These are phyloP conservation scores for Phytophthora syringae DNA, from an alignment of 352 stramenopile species.

Conservation along the genomic window DNA sequence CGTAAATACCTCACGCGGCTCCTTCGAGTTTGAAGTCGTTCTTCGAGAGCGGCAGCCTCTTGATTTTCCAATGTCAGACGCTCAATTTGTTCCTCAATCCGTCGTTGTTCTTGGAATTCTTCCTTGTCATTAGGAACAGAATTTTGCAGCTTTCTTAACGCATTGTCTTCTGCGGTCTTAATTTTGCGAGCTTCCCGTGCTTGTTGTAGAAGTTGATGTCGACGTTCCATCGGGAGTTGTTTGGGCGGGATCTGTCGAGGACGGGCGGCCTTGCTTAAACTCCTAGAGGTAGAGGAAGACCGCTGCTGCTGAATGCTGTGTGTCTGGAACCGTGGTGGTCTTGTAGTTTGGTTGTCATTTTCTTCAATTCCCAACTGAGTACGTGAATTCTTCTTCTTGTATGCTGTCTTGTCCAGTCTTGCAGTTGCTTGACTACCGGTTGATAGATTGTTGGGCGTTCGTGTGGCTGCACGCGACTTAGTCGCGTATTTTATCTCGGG, in stretches of 20 bases:
- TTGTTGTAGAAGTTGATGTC: constrained; percentile 40
- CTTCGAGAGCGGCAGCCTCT: constrained; percentile 29
- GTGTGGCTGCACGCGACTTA: not conserved
- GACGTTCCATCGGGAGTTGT: constrained; percentile 44
- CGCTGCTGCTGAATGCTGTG: not conserved
- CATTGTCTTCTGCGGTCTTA: constrained; percentile 22
- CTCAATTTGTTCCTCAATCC: constrained; percentile 43
- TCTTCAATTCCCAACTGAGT: not conserved
- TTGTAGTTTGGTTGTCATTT: constrained; percentile 15
- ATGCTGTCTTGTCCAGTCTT: not conserved
- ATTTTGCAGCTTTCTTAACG: constrained; percentile 11
- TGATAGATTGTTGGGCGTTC: not conserved
- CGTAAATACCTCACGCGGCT: constrained; percentile 18
- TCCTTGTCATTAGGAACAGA: constrained; percentile 29
- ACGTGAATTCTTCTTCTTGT: constrained; percentile 10
- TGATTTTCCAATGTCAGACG: constrained; percentile 46
- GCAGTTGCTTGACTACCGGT: not conserved
- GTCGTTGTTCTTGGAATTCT: constrained; percentile 28
- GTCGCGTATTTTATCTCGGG: constrained; percentile 1
- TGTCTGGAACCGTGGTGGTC: not conserved
- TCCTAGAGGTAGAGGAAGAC: not conserved
- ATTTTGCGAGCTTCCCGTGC: constrained; percentile 28
- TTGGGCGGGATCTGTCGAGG: not conserved
- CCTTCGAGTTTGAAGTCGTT: constrained; percentile 35
- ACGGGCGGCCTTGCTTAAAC: constrained; percentile 4